Evolutionary conservation across 2,329 filamentous ascomycete species (phyloP), one percentile per base, ranked within the genome.

Genomic region (Xylariaceae sp.): DNA sequence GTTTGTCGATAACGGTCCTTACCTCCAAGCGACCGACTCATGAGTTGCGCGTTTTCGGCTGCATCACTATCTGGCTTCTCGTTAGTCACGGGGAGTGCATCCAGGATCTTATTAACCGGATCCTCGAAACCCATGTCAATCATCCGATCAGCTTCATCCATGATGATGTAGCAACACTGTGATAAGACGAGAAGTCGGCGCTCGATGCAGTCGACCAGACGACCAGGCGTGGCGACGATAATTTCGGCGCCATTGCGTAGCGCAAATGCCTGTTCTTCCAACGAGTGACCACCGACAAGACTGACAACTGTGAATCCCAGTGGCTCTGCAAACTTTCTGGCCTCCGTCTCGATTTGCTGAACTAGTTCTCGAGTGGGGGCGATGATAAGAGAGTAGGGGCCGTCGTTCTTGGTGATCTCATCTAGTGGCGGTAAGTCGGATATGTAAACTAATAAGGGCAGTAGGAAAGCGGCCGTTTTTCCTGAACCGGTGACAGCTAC

Each of bases 131-230:
- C 94, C 62, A 97, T 85, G 72, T 99, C 94, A 65, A 99, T 96
- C 94, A 99, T 99, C 57, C 93, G 89, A 76, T 99, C 94, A 44
- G 94, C 94, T 82, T 99, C 94, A 73, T 99, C 94, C 93, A 99
- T 97, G 75, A 99, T 96, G 58, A 97, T 85, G 76, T 97, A 97
- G 77, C 92, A 96, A 75, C 94, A 97, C 75, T 97, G 94, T n/a
- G 87, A 87, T 52, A 97, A 83, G 1, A 99, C 93, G 1, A 97
- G 81, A 35, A 97, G 85, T 39, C 93, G 88, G 15, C 94, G 85
- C 74, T 99, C 94, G 67, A 99, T 94, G 75, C 92, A 97, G 77
- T 99, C 94, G 7, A 97, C 90, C 0, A 99, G 83, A 82, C 94
- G 92, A 77, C 94, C 94, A 0, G 94, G 94, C 0, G 94, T 99